Conservation (phyloP, 2,329 filamentous ascomycete genomes). For the Tolypocladium amazonense region DNA sequence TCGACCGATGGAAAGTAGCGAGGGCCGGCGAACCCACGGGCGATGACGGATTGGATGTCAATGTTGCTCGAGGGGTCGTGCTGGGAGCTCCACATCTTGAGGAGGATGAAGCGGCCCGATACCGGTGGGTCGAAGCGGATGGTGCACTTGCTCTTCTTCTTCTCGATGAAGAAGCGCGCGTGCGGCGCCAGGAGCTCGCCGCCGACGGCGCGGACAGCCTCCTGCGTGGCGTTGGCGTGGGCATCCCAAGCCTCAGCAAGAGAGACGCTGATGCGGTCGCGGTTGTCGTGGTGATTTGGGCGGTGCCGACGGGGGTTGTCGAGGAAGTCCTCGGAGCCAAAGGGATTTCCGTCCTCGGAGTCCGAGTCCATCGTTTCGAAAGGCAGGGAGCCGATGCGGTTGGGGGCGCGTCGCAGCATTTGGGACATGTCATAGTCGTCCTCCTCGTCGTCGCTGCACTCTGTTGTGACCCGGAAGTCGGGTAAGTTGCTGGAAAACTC, state of each 20-base stretch:
- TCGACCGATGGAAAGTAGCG: constrained; percentile 69
- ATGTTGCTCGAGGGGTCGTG: constrained; percentile 60
- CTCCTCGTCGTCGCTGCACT: constrained; percentile 50
- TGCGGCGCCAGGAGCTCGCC: constrained; percentile 58
- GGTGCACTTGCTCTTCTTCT: constrained; percentile 73
- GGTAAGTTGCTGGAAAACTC: constrained; percentile 40
- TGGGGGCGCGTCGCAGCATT: constrained; percentile 29
- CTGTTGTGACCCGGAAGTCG: constrained; percentile 45
- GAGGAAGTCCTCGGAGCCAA: constrained; percentile 15
- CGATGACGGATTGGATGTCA: constrained; percentile 78
- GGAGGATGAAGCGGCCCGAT: constrained; percentile 69
- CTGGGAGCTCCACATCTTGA: constrained; percentile 83
- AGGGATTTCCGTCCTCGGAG: constrained; percentile 18
- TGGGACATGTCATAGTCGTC: constrained; percentile 20
- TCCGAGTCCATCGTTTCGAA: constrained; percentile 39
- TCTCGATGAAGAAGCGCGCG: constrained; percentile 74
- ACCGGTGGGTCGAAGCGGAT: constrained; percentile 78
- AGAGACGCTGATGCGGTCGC: constrained; percentile 10
- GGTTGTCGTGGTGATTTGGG: constrained; percentile 8
- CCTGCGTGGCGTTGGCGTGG: constrained; percentile 42
- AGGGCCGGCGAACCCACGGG: constrained; percentile 75
- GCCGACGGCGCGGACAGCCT: constrained; percentile 44
- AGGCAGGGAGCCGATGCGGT: constrained; percentile 43
- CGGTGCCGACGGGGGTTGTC: constrained; percentile 9
- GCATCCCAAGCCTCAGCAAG: constrained; percentile 31